A percentile compares a stretch with the other conserved stretches of the same genome.
Evolutionary conservation across 140 eudicot species (phyloP).

Genomic region (Cichorium intybus): DNA sequence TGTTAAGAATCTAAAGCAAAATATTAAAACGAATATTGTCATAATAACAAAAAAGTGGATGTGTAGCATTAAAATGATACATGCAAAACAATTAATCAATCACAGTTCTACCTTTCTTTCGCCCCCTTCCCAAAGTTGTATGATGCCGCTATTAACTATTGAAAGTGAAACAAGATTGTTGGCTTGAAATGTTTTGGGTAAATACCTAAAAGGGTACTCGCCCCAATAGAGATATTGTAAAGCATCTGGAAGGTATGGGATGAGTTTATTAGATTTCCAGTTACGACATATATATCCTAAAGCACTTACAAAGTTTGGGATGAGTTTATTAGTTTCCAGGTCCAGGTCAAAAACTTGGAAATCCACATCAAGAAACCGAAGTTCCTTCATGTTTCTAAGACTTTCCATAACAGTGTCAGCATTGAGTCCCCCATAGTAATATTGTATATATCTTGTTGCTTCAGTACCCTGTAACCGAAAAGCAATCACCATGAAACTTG

Average conservation of each 20-base stretch:
- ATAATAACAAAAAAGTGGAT: not conserved
- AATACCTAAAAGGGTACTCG: not conserved
- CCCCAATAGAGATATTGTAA: not conserved
- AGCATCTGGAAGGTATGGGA: not conserved
- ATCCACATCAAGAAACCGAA: too few species aligned
- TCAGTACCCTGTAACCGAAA: too few species aligned
- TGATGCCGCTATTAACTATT: too few species aligned
- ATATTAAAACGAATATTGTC: not conserved
- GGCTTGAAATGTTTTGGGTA: not conserved
- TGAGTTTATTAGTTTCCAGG: too few species aligned
- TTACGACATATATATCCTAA: not conserved
- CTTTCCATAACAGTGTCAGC: not conserved
- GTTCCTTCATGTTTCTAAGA: constrained; percentile 14
- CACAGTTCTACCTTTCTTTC: too few species aligned
- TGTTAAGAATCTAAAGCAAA: constrained; percentile 7
- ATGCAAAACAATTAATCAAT: not conserved
- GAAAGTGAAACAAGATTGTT: too few species aligned
- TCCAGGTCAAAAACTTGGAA: too few species aligned
- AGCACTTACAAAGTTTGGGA: too few species aligned
- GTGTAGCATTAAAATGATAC: not conserved
- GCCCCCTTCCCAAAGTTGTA: too few species aligned
- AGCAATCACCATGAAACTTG: not conserved
- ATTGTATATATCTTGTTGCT: too few species aligned
- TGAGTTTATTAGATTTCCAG: not conserved
- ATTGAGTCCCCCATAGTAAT: too few species aligned